phyloP scores from a whole-genome alignment of 495 filamentous ascomycete species.

The Neohortaea acidophila region DNA sequence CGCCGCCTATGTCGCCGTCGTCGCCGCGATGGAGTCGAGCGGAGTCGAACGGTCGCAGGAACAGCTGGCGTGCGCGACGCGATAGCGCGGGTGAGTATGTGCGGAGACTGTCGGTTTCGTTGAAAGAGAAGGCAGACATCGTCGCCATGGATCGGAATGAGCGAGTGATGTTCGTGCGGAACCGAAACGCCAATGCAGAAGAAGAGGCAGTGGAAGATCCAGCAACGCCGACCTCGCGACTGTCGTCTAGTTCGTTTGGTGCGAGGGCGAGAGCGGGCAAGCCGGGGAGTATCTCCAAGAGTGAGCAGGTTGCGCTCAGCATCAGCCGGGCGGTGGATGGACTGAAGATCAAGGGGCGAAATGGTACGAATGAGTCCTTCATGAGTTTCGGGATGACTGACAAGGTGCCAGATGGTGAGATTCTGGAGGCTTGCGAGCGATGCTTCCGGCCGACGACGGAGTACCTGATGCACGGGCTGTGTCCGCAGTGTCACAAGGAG shows the following conservation, averaged over 20 bases:
- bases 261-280: neutral
- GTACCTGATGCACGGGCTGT: neutral
- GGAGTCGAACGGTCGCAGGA: neutral
- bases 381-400: constrained; percentile 3
- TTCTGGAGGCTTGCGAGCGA: neutral
- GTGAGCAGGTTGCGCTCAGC: neutral
- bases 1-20: neutral
- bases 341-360: neutral
- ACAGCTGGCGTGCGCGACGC: neutral
- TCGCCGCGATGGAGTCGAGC: neutral
- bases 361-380: neutral
- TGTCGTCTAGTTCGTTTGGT: neutral
- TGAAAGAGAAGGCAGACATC: neutral
- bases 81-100: neutral
- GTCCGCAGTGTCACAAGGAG: neutral
- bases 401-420: neutral
- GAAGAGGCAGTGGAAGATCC: neutral
- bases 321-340: neutral
- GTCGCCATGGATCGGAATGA: neutral
- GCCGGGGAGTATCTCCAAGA: neutral
- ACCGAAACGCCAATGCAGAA: neutral
- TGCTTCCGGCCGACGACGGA: neutral
- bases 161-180: neutral
- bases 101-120: neutral
- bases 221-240: neutral